phyloP scores from a whole-genome alignment of 208 protist species.

The Trypanosoma boissoni region DNA sequence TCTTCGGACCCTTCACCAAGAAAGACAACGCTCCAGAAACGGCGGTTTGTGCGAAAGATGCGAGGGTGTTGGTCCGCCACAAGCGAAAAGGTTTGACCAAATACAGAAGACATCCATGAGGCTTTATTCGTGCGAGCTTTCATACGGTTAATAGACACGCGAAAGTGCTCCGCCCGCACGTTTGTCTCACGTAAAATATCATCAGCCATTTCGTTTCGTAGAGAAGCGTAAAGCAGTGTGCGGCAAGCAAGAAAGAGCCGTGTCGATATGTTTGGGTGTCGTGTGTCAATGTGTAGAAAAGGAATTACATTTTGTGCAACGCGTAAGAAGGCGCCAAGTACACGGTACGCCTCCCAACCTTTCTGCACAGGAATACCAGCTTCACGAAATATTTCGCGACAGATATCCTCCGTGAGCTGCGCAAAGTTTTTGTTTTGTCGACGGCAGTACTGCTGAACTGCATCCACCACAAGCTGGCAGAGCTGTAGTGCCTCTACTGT shows the following conservation, averaged over 20 bases:
- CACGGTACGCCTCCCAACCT: constrained; percentile 48
- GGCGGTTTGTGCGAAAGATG: constrained; percentile 82
- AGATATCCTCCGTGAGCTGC: constrained; percentile 48
- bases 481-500: constrained; percentile 13
- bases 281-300: constrained; percentile 65
- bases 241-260: constrained; percentile 66
- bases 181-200: constrained; percentile 76
- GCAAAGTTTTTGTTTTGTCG: constrained; percentile 45
- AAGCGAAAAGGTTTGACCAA: constrained; percentile 86
- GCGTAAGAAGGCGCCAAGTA: constrained; percentile 72
- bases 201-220: constrained; percentile 62
- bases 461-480: constrained; percentile 34
- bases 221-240: constrained; percentile 55
- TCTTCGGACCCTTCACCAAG: constrained; percentile 93
- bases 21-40: constrained; percentile 89
- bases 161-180: constrained; percentile 62
- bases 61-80: constrained; percentile 61
- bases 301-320: constrained; percentile 71
- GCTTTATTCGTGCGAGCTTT: constrained; percentile 39
- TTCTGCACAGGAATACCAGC: constrained; percentile 20
- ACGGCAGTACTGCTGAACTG: constrained; percentile 34
- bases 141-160: constrained; percentile 85
- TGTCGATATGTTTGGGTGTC: constrained; percentile 39
- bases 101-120: constrained; percentile 65
- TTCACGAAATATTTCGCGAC: constrained; percentile 20